Percentiles rank a stretch among this genome's conserved stretches.
Conservation (phyloP, 2,329 filamentous ascomycete genomes). For the Macroventuria anomochaeta region DNA sequence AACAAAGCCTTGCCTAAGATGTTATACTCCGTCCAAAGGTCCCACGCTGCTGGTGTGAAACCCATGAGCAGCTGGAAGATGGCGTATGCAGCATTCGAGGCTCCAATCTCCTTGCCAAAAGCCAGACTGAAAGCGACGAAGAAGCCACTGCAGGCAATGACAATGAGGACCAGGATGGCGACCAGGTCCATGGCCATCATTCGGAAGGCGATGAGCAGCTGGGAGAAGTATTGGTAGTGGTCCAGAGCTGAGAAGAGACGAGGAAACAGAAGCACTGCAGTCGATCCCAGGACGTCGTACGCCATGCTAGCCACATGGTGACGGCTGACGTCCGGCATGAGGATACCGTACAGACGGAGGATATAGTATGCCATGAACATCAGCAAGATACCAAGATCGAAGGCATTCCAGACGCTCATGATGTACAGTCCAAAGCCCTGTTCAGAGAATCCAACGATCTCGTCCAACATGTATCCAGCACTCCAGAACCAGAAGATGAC, state of each 20-base stretch:
- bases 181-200: constrained; percentile 91
- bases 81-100: constrained; percentile 80
- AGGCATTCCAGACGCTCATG: constrained; percentile 76
- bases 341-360: constrained; percentile 84
- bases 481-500: constrained; percentile 98
- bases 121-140: constrained; percentile 93
- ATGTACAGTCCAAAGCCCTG: constrained; percentile 93
- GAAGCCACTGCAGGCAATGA: constrained; percentile 91
- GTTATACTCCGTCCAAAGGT: constrained; percentile 83
- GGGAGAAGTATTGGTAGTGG: constrained; percentile 95
- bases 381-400: constrained; percentile 87
- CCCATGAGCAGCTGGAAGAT: constrained; percentile 96
- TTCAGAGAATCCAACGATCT: constrained; percentile 94
- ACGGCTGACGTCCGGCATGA: constrained; percentile 73
- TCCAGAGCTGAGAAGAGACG: constrained; percentile 92
- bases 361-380: constrained; percentile 89
- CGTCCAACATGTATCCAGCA: constrained; percentile 94
- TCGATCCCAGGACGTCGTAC: constrained; percentile 92
- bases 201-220: constrained; percentile 89
- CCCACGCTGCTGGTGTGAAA: constrained; percentile 94
- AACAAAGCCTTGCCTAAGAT: constrained; percentile 77
- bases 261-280: constrained; percentile 86
- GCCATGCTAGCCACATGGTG: constrained; percentile 80
- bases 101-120: constrained; percentile 71
- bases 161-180: constrained; percentile 81